Evolutionary conservation across 257 asterid genomes (phyloP), one percentile per base, ranked within the genome.

Genomic region (Solanum pinnatisectum): DNA sequence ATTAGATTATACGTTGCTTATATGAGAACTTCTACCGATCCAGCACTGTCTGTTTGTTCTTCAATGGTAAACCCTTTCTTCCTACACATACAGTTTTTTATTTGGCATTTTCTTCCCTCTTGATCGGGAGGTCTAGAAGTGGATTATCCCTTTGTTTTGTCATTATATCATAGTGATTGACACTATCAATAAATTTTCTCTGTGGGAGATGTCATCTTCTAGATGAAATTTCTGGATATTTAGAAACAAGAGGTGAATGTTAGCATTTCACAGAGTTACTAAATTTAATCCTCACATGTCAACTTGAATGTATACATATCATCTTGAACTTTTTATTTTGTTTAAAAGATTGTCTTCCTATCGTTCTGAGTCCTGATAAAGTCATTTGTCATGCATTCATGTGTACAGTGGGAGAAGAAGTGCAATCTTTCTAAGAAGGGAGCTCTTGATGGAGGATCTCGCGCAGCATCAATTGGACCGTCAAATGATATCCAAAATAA

Each of bases 401-500:
- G 14, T 56, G 87, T 95, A 92, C 90, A 97, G 98, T 97, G 99
- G 99, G 95, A 93, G 94, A 95, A 94, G 86, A 95, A 92, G 91
- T 94, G 97, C 95, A 91, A 90, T 86, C 70, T 91, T 36, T 85
- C 90, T 90, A 92, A 92, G 94, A 91, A 77, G 14, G 95, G 89
- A 91, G 92, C 91, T 86, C 90, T 93, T 90, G 92, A 89, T 79
- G 93, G 89, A 84, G 92, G 90, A 72, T 81, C 98, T 85, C 36
- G 4, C 82, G 93, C 91, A 81, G 84, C 92, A 37, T 89, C 87
- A 44, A 84, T 86, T 89, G 96, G 93, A 89, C 92, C 92, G 0
- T 87, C 74, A 84, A 95, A 93, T 91, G 89, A 97, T 97, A 97
- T 97, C 99, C 98, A 95, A 91, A 94, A 91, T 92, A 94, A 93